Evolutionary conservation across 2,329 filamentous ascomycete species (phyloP).

Genomic region (Claviceps pazoutovae): DNA sequence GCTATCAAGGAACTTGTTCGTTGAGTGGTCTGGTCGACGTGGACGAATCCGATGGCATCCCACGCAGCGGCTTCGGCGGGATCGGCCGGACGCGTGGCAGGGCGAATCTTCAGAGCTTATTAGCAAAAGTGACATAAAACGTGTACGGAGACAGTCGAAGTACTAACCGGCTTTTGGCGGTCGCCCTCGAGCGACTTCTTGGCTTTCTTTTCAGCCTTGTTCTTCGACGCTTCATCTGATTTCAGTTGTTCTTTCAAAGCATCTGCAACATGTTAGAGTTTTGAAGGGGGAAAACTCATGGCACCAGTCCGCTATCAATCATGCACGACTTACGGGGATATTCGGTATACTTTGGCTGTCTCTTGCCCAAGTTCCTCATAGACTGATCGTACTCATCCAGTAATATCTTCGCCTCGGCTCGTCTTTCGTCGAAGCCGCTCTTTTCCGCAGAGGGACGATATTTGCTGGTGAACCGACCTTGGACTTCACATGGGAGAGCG

Average conservation of each 20-base stretch:
- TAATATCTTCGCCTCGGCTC: conserved; percentile 24
- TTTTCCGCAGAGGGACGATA: conserved; percentile 27
- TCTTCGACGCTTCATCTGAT: conserved; percentile 29
- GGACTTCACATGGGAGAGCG: conserved; percentile 28
- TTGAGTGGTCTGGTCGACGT: conserved; percentile 28
- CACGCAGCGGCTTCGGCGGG: conserved; percentile 34
- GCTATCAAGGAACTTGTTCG: conserved; percentile 28
- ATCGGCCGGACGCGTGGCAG: conserved; percentile 29
- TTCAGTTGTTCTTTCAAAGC: conserved; percentile 33
- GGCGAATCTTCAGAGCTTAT: conserved; percentile 19
- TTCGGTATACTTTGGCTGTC: conserved; percentile 32
- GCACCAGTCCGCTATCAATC: background rate
- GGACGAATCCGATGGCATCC: conserved; percentile 38
- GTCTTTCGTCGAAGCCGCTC: conserved; percentile 27
- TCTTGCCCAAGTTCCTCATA: conserved; percentile 28
- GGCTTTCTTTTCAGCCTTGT: conserved; percentile 32
- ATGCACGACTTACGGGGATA: conserved; percentile 23
- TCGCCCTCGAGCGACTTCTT: conserved; percentile 28
- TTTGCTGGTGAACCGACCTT: conserved; percentile 26
- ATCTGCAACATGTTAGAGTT: conserved; percentile 12
- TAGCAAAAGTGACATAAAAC: background rate
- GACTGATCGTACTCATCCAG: conserved; percentile 27
- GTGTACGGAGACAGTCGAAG: background rate
- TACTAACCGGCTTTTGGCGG: conserved; percentile 24
- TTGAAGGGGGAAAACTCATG: background rate